These are phyloP conservation scores for Nissolia schottii DNA, from an alignment of 306 rosid genomes.

Conservation along the genomic window DNA sequence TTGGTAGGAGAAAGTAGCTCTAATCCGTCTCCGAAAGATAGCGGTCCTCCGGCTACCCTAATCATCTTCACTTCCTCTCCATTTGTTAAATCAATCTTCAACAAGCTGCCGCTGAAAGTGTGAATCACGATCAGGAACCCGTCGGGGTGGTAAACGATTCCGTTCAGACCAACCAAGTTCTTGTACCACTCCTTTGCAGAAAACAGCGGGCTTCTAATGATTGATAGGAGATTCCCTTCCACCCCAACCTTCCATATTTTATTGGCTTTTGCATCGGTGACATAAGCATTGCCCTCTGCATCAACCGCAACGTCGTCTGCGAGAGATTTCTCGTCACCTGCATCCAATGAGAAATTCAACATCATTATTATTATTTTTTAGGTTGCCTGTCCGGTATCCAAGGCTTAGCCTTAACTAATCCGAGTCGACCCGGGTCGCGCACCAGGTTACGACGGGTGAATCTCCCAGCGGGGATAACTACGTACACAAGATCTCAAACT, in stretches of 20 bases:
- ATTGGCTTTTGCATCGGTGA: constrained; percentile 56
- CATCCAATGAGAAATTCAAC: constrained; percentile 9
- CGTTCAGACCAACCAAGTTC: constrained; percentile 67
- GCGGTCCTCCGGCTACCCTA: constrained; percentile 48
- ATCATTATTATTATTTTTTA: too few species aligned
- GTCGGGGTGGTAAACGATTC: constrained; percentile 87
- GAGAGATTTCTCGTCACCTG: constrained; percentile 68
- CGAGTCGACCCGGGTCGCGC: too few species aligned
- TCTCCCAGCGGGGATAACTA: too few species aligned
- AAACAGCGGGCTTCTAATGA: constrained; percentile 62
- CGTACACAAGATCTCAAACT: too few species aligned
- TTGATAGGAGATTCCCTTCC: constrained; percentile 53
- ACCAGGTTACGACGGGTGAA: too few species aligned
- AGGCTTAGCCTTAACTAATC: too few species aligned
- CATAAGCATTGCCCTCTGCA: constrained; percentile 80
- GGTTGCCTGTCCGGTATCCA: too few species aligned
- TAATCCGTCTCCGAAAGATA: constrained; percentile 76
- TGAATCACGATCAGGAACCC: constrained; percentile 74
- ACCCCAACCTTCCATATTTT: constrained; percentile 88
- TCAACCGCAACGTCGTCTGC: constrained; percentile 90
- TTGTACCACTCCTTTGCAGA: constrained; percentile 74
- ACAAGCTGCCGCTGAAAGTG: constrained; percentile 68
- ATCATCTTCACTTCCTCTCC: constrained; percentile 67
- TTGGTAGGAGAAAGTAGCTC: constrained; percentile 66
- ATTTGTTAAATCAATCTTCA: constrained; percentile 55